Conservation (phyloP, 768 basidiomycete genomes). For the Psilocybe cubensis region DNA sequence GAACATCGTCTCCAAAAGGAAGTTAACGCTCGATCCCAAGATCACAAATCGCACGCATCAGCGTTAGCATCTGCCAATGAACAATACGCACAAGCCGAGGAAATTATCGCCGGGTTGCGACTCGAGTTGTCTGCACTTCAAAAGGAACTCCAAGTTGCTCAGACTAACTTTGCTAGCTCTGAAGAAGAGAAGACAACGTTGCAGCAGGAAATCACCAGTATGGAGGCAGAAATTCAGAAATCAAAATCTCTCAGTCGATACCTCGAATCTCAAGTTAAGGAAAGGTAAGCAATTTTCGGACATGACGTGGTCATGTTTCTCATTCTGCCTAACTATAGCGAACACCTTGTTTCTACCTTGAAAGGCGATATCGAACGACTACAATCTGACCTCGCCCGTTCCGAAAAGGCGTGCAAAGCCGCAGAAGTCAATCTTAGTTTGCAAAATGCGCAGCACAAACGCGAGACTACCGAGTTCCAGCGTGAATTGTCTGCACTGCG, state of each 20-base stretch:
- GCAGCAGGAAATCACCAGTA: slow-evolving; percentile 57
- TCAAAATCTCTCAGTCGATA: slow-evolving; percentile 61
- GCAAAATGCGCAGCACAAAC: slow-evolving; percentile 67
- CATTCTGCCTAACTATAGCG: slow-evolving; percentile 39
- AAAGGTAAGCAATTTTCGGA: slow-evolving; percentile 47
- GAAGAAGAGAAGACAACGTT: slow-evolving; percentile 56
- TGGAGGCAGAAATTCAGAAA: slow-evolving; percentile 71
- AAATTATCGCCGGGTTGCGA: slow-evolving; percentile 36
- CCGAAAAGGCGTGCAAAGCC: slow-evolving; percentile 60
- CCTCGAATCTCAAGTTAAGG: slow-evolving; percentile 65
- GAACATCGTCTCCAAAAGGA: slow-evolving; percentile 42
- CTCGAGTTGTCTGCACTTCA: slow-evolving; percentile 38
- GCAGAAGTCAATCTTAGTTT: slow-evolving; percentile 71
- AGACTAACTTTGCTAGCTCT: slow-evolving; percentile 34
- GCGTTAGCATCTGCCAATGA: slow-evolving; percentile 33
- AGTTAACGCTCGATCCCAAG: slow-evolving; percentile 32
- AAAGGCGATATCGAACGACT: slow-evolving; percentile 44
- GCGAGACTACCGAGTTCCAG: slow-evolving; percentile 60
- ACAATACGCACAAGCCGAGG: slow-evolving; percentile 32
- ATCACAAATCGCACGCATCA: slow-evolving; percentile 33
- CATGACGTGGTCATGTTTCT: not conserved
- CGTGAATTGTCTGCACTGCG: slow-evolving; percentile 57
- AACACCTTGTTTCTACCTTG: slow-evolving; percentile 42
- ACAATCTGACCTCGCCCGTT: slow-evolving; percentile 48
- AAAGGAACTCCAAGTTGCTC: slow-evolving; percentile 44